phyloP scores from a whole-genome alignment of 345 rosid genomes.

The Eutrema yunnanense region DNA sequence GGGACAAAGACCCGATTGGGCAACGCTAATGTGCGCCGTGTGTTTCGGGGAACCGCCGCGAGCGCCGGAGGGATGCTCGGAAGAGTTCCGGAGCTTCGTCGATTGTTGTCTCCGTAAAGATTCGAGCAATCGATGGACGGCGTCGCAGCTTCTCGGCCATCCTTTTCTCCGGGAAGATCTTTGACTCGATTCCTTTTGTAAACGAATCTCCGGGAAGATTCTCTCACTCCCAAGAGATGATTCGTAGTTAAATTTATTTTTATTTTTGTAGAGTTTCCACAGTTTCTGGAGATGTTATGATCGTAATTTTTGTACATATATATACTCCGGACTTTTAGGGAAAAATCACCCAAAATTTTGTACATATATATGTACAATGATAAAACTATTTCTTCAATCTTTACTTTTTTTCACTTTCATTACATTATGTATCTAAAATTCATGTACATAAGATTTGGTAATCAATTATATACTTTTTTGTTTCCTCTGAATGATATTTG shows the following conservation, averaged over 20 bases:
- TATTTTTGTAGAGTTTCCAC: slow-evolving; percentile 2
- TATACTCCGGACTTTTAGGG: background rate
- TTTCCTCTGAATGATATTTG: too few relatives aligned
- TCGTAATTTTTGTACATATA: background rate
- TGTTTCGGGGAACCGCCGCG: slow-evolving; percentile 82
- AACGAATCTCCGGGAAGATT: background rate
- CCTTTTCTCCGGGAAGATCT: slow-evolving; percentile 45
- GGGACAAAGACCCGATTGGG: slow-evolving; percentile 89
- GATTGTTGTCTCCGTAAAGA: slow-evolving; percentile 81
- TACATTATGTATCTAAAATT: too few relatives aligned
- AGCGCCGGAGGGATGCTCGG: slow-evolving; percentile 51
- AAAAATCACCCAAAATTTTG: background rate
- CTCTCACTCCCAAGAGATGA: background rate
- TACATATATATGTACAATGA: background rate
- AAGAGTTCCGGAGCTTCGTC: slow-evolving; percentile 59
- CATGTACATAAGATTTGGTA: too few relatives aligned
- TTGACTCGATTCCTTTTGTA: slow-evolving; percentile 10
- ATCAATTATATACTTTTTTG: too few relatives aligned
- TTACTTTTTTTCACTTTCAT: too few relatives aligned
- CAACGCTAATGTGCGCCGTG: slow-evolving; percentile 83
- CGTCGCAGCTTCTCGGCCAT: slow-evolving; percentile 54
- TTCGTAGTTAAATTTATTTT: background rate
- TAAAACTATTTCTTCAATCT: too few relatives aligned
- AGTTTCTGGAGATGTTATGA: background rate
- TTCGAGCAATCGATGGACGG: slow-evolving; percentile 66